Base-by-base conservation (phyloP, 164 flowering plant genomes). In the Piper betle region DNA sequence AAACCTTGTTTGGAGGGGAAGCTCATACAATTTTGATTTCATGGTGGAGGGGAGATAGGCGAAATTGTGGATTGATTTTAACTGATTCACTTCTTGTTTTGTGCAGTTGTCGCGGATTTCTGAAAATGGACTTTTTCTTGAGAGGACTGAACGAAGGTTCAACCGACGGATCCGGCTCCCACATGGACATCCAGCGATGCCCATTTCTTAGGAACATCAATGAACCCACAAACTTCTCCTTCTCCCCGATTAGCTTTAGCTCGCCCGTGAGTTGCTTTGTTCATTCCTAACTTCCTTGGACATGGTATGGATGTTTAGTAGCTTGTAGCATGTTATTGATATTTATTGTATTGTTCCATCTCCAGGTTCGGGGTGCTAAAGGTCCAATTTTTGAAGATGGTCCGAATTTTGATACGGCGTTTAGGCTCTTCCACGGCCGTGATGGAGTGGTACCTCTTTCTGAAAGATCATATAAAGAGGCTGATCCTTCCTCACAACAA, bases 311-410 rank as follows among this genome's bases (percentile, higher is more conserved):
- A 15, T 40, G 17, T 39, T 18, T 16, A 40, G 39, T 18, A 38
- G 39, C 7, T 38, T 1, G 17, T 15, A 39, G 64, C 18, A 46
- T 60, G n/a, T 13, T 12, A 4, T 17, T 8, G 16, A 58, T 58
- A 38, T 3, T 46, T 58, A 20, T n/a, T 5, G 58, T 60, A 43
- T 61, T 37, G 59, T 15, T 57, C 56, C 37, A 53, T 67, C 52
- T 56, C 56, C 77, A 90, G 97, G 79, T 60, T 18, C 77, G 81
- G 40, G 80, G 81, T 61, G 77, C 71, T 43, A 84, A 80, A 75
- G 96, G 94, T 55, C 97, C 97, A 57, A 91, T 91, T 64, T 91
- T 91, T 60, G 97, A 91, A 75, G 97, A 91, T 82, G 97, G 90
- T 46, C 92, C 94, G 57, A 86, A 86, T 78, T 91, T 94, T 80